Evolutionary conservation across 192 early-diverging fungal genomes (phyloP).

Genomic region (Linnemannia hyalina): DNA sequence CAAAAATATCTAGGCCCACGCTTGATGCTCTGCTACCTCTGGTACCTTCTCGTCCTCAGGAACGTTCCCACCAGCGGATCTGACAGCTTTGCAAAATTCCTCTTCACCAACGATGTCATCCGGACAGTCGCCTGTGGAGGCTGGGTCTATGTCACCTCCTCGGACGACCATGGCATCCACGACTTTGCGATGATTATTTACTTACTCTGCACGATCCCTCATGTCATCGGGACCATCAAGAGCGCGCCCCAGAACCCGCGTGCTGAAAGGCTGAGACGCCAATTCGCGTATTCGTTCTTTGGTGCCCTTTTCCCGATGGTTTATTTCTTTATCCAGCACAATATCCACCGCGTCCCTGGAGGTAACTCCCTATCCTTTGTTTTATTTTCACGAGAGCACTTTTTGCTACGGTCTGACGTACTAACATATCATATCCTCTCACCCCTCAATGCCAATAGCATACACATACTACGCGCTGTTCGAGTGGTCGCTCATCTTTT

Average conservation of each 20-base stretch:
- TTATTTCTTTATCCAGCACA: constrained; percentile 80
- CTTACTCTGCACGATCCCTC: constrained; percentile 75
- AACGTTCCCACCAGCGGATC: constrained; percentile 23
- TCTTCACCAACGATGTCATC: constrained; percentile 59
- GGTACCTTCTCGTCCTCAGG: constrained; percentile 55
- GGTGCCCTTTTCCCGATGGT: constrained; percentile 75
- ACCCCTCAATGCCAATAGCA: constrained; percentile 47
- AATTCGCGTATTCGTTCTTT: constrained; percentile 71
- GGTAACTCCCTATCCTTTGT: constrained; percentile 30
- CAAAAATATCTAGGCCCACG: constrained; percentile 49
- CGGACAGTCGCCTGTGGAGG: constrained; percentile 79
- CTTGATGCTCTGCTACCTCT: constrained; percentile 60
- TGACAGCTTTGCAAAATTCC: constrained; percentile 50
- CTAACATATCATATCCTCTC: neutral
- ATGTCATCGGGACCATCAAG: constrained; percentile 70
- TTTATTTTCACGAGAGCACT: too few species aligned
- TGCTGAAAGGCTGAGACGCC: constrained; percentile 64
- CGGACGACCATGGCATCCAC: constrained; percentile 79
- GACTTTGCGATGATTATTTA: constrained; percentile 84
- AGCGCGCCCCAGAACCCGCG: constrained; percentile 52
- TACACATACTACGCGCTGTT: constrained; percentile 84
- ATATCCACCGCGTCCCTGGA: constrained; percentile 73
- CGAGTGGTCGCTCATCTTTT: constrained; percentile 81
- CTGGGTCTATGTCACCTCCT: constrained; percentile 85
- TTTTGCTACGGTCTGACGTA: neutral